Percentiles rank a stretch among this genome's conserved stretches.
Conservation (phyloP, 257 asterid genomes). For the Salvia miltiorrhiza region DNA sequence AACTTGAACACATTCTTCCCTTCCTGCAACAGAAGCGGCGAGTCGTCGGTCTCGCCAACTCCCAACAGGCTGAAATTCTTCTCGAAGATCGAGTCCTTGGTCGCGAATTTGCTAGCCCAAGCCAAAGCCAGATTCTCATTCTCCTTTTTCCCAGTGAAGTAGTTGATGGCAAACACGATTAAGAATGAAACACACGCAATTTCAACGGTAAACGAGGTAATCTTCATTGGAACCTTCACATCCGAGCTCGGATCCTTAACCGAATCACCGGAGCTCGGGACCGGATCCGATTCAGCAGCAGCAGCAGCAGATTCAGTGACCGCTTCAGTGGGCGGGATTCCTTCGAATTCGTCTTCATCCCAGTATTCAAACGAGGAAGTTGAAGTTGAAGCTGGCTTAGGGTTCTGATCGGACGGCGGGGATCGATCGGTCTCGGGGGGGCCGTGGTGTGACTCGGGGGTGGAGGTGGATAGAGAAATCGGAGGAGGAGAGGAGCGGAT, state of each 20-base stretch:
- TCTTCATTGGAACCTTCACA: conserved; percentile 29
- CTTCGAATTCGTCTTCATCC: conserved; percentile 98
- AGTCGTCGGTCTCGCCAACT: conserved; percentile 80
- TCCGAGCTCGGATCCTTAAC: conserved; percentile 18
- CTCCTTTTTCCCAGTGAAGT: conserved; percentile 46
- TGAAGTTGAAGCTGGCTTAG: conserved; percentile 44
- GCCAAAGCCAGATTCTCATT: conserved; percentile 53
- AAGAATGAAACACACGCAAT: conserved; percentile 67
- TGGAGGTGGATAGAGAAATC: conserved; percentile 47
- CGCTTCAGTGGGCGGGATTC: conserved; percentile 39
- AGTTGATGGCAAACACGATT: conserved; percentile 51
- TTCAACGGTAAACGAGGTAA: conserved; percentile 53
- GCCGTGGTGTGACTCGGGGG: conserved; percentile 60
- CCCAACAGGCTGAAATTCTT: conserved; percentile 87
- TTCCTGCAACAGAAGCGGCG: conserved; percentile 77
- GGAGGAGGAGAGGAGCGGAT: conserved; percentile 52
- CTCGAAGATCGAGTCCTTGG: conserved; percentile 69
- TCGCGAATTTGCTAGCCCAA: conserved; percentile 78
- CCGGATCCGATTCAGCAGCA: conserved; percentile 29
- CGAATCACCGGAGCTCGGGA: conserved; percentile 7
- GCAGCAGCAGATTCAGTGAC: conserved; percentile 29
- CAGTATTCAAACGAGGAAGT: conserved; percentile 61
- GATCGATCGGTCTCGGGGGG: conserved; percentile 48
- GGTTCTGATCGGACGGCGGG: conserved; percentile 45
- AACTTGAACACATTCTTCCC: conserved; percentile 75